These are phyloP conservation scores for Leishmania lainsoni DNA, from an alignment of 208 protist genomes.

Conservation along the genomic window DNA sequence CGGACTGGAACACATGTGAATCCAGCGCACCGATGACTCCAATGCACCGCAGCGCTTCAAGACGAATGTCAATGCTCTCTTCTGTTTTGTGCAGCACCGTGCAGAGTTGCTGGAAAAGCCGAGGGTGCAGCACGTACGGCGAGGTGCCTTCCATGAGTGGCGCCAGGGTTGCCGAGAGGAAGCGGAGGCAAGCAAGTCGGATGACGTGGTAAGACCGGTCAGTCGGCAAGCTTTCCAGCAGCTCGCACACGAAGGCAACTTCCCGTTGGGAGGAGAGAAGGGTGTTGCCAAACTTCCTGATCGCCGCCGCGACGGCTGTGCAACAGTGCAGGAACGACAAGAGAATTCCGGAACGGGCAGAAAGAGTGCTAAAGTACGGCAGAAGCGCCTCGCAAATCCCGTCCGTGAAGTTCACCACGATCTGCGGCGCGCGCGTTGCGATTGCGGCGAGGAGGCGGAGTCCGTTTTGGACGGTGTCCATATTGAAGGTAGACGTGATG, in stretches of 20 bases:
- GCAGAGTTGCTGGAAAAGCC: conserved; percentile 70
- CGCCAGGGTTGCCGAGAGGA: conserved; percentile 67
- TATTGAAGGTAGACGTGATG: conserved; percentile 56
- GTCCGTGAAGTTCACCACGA: conserved; percentile 77
- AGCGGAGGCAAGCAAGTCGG: conserved; percentile 76
- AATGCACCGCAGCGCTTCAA: conserved; percentile 79
- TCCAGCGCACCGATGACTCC: conserved; percentile 83
- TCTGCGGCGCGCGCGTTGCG: conserved; percentile 70
- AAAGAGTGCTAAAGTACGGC: conserved; percentile 56
- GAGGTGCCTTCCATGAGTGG: conserved; percentile 65
- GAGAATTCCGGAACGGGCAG: conserved; percentile 45
- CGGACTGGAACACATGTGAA: conserved; percentile 72
- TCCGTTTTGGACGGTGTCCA: conserved; percentile 58
- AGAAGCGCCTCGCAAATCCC: conserved; percentile 65
- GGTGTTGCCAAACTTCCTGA: conserved; percentile 56
- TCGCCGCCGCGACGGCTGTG: conserved; percentile 66
- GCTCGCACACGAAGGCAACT: conserved; percentile 52
- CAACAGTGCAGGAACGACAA: conserved; percentile 74
- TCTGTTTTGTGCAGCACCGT: conserved; percentile 63
- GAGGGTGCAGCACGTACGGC: conserved; percentile 74
- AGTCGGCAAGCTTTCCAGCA: conserved; percentile 62
- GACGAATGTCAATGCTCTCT: conserved; percentile 72
- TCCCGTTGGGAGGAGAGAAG: conserved; percentile 60
- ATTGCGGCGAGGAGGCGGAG: conserved; percentile 73
- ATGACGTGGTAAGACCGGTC: conserved; percentile 54